These are phyloP conservation scores for Pseudohyphozyma bogoriensis DNA, from an alignment of 768 basidiomycete genomes.

Conservation along the genomic window DNA sequence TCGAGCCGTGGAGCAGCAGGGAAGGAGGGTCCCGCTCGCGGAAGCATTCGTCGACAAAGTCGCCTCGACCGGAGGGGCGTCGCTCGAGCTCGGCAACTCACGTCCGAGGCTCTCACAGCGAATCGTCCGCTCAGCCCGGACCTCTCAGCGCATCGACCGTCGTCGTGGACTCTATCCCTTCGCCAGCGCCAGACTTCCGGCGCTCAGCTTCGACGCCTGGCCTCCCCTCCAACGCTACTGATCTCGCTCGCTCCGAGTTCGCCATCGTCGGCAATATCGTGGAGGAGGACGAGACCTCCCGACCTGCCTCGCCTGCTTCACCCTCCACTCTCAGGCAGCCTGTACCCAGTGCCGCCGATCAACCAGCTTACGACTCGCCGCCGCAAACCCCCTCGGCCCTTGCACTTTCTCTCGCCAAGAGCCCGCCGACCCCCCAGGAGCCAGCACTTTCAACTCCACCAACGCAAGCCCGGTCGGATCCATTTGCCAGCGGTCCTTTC, in stretches of 20 bases:
- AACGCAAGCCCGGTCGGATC: neutral
- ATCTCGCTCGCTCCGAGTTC: conserved; percentile 1
- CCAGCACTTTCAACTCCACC: neutral
- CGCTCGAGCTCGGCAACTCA: neutral
- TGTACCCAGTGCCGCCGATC: neutral
- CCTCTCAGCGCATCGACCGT: conserved; percentile 8
- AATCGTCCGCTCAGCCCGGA: neutral
- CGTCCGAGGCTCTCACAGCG: neutral
- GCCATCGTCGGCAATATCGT: too few species aligned
- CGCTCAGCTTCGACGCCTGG: conserved; percentile 8
- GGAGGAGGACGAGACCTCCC: conserved; percentile 19
- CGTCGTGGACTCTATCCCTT: conserved; percentile 13
- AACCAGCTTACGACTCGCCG: neutral
- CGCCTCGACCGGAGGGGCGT: conserved; percentile 3
- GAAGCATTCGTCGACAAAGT: conserved; percentile 16
- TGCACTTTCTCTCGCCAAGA: conserved; percentile 12
- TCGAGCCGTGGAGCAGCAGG: conserved; percentile 62
- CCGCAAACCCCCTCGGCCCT: conserved; percentile 4
- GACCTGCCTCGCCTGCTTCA: conserved; percentile 6
- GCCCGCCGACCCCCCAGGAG: neutral
- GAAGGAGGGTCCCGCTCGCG: conserved; percentile 16
- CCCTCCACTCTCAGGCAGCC: conserved; percentile 2
- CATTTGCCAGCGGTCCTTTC: conserved; percentile 14
- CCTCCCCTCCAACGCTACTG: conserved; percentile 2
- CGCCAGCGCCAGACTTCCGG: conserved; percentile 6